phyloP scores from a whole-genome alignment of 1,284 basidiomycete species.

The Cryptococcus amylolentus region DNA sequence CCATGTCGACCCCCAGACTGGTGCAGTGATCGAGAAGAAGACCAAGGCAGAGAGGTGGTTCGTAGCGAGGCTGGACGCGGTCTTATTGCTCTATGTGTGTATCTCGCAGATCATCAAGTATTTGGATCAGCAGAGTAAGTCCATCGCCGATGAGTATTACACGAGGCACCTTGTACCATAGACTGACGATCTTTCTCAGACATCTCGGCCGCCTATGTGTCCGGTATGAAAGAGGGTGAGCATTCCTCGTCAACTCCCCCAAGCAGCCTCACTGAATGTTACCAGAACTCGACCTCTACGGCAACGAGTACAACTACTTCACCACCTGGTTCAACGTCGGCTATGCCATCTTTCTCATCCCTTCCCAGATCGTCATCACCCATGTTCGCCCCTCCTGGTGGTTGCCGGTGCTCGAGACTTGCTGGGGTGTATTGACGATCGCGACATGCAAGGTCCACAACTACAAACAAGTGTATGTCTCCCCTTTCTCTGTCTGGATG shows the following conservation, averaged over 20 bases:
- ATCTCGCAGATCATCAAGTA: conserved; percentile 31
- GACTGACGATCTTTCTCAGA: neutral
- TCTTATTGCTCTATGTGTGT: conserved; percentile 32
- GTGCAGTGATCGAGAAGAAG: conserved; percentile 27
- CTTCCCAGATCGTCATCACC: conserved; percentile 38
- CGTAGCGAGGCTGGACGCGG: conserved; percentile 35
- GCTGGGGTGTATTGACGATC: conserved; percentile 34
- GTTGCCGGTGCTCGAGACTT: conserved; percentile 27
- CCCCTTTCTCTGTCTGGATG: neutral
- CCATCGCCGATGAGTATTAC: too few species aligned
- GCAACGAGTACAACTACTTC: conserved; percentile 62
- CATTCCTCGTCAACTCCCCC: neutral
- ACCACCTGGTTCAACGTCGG: conserved; percentile 23
- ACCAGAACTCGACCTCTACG: conserved; percentile 62
- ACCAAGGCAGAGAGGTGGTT: conserved; percentile 32
- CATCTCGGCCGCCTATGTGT: conserved; percentile 53
- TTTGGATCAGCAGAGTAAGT: conserved; percentile 23
- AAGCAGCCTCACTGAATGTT: neutral
- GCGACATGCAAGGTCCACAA: conserved; percentile 21
- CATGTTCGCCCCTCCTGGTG: conserved; percentile 27
- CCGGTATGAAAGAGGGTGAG: conserved; percentile 69
- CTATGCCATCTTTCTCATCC: conserved; percentile 33
- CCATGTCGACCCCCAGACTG: conserved; percentile 24
- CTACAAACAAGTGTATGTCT: conserved; percentile 26
- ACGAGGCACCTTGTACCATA: neutral